Percentiles rank a stretch among this genome's conserved stretches.
Conservation (phyloP, 306 rosid species). For the Ochetophila trinervis region DNA sequence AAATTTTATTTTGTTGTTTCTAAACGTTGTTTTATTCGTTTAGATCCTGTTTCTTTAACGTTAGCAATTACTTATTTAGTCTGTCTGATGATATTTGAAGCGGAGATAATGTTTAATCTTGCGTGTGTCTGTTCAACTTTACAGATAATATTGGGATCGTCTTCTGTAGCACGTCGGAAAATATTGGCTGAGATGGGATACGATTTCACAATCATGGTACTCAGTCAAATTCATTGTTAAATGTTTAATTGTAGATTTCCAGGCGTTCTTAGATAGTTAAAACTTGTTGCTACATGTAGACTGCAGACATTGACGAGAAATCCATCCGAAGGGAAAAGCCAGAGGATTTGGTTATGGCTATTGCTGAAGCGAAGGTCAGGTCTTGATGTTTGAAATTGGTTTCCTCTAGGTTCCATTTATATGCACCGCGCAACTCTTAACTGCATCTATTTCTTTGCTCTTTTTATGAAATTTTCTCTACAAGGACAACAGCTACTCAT, state of each 20-base stretch:
- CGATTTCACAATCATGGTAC: slow-evolving; percentile 59
- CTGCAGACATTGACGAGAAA: slow-evolving; percentile 96
- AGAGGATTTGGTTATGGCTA: slow-evolving; percentile 83
- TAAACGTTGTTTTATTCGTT: too few relatives aligned
- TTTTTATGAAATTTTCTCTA: background rate
- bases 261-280: slow-evolving; percentile 5
- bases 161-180: slow-evolving; percentile 64
- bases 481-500: background rate
- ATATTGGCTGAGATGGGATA: slow-evolving; percentile 79
- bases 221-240: background rate
- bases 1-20: background rate
- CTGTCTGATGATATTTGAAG: background rate
- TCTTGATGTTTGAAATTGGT: background rate
- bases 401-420: background rate
- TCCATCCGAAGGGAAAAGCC: slow-evolving; percentile 77
- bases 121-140: slow-evolving; percentile 4
- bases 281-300: slow-evolving; percentile 32
- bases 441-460: background rate
- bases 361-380: slow-evolving; percentile 87
- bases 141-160: slow-evolving; percentile 74
- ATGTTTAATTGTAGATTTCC: background rate
- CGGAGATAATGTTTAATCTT: background rate
- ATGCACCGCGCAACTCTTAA: background rate
- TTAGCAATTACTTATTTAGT: too few relatives aligned
- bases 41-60: too few relatives aligned